Evolutionary conservation across 768 basidiomycete species (phyloP), one percentile per base, ranked within the genome.

Genomic region (Russula griseocarnosa): DNA sequence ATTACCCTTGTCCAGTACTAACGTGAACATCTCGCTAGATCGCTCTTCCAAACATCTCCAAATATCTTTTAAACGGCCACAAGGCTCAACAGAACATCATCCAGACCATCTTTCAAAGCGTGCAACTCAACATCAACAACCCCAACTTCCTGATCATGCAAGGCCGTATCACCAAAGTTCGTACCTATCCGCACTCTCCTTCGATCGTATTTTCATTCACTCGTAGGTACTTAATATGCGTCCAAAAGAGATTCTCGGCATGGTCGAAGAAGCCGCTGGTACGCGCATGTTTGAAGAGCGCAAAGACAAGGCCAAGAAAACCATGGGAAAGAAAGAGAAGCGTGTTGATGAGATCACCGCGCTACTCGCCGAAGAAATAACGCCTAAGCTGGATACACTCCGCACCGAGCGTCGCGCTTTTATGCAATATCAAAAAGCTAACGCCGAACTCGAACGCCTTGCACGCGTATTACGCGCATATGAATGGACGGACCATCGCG

Each of bases 101-200:
- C 0, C 97, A 97, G 71, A 89, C 86, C 32, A 80, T 98, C 16
- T 98, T 99, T 71, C 97, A 98, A 73, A 88, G 92, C 46, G 95
- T 99, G 0, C 94, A 97, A 74, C 84, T 99, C 68, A 98, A 98
- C 73, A 98, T 99, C 82, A 99, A 98, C 77, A 98, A 98, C 75
- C 97, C 97, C 50, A 98, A 98, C 74, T 98, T 98, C 78, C 82
- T 99, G 63, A 98, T 98, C 74, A 98, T 98, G 96, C 97, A 99
- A 76, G 96, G 97, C 32, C 92, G 95, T 55, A 99, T 99, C 73
- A 99, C 97, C 13, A 99, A 98, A 79, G 95, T 90, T 36, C 46
- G 75, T 69, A 11, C 30, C n/a, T 38, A 13, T 24, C 8, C 13
- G 57, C 28, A 5, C 16, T 18, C 13, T 8, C 26, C 52, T 54